Evolutionary conservation across 176 grass and related monocot species (phyloP), one percentile per base, ranked within the genome.

Genomic region (Rhynchospora tenuis): DNA sequence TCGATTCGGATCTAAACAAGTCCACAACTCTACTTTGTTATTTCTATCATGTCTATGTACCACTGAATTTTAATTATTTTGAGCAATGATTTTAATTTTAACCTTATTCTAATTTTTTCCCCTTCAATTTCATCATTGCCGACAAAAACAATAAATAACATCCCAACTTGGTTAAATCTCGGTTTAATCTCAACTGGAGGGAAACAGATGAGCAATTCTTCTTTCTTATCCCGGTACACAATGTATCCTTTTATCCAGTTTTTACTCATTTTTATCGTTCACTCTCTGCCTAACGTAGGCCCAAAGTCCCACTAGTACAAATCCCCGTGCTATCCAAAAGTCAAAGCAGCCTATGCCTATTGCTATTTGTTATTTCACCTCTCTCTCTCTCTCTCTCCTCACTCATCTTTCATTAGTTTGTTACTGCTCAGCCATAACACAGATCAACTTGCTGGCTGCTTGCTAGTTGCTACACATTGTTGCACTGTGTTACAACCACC

Each of bases 251-350:
- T 46, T 73, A 5, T 26, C 62, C 16, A 11, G 4, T 22, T 42
- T 27, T 52, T 82, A 33, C 13, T 51, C 20, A n/a, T 81, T 81
- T 81, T 81, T 81, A 81, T 63, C 57, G 29, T 81, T 45, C 78
- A 81, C 56, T 81, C 55, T 60, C 57, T 59, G 78, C 33, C 78
- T 20, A 42, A 48, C 60, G 38, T 67, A 54, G 61, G 80, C 13
- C 61, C 60, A 67, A 27, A 16, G 57, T 24, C 42, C 80, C 80
- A 82, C 61, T 82, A 51, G 22, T 82, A 48, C 80, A 82, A 82
- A 82, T 82, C 60, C 61, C 80, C 42, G 80, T 82, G 60, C 59
- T 82, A 52, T 20, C 9, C 60, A 65, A 82, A 82, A 82, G 60
- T 66, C 80, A 67, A 82, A 27, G 33, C 60, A 31, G 19, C 80